Evolutionary conservation across 257 asterid species (phyloP).

Genomic region (Fraxinus pennsylvanica): DNA sequence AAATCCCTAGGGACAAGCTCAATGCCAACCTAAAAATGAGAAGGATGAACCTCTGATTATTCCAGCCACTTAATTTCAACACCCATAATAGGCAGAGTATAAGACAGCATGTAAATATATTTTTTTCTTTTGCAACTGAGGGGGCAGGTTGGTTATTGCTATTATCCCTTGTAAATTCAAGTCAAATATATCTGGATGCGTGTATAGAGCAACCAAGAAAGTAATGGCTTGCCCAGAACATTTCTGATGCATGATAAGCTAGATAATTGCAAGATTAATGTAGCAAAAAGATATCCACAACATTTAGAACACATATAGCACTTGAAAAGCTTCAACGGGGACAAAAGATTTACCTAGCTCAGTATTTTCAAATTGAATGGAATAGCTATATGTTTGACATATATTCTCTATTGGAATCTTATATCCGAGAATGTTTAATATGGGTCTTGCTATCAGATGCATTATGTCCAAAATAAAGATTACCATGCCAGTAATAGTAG

Average conservation of each 20-base stretch:
- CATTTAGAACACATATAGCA: neutral
- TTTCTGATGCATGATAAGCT: neutral
- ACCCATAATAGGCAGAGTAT: neutral
- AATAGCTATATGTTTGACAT: neutral
- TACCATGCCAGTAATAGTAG: neutral
- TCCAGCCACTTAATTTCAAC: neutral
- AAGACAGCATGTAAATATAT: neutral
- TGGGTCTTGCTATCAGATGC: neutral
- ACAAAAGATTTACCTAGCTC: neutral
- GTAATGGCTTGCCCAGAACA: neutral
- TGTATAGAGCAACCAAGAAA: slow-evolving; percentile 6
- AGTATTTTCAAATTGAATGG: neutral
- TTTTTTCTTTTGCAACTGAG: slow-evolving; percentile 2
- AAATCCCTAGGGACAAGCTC: slow-evolving; percentile 92
- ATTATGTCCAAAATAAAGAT: neutral
- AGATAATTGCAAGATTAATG: neutral
- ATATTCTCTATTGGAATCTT: neutral
- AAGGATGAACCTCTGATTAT: slow-evolving; percentile 8
- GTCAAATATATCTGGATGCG: neutral
- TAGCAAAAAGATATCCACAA: neutral
- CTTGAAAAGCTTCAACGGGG: neutral
- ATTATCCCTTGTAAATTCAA: neutral
- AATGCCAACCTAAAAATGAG: slow-evolving; percentile 69
- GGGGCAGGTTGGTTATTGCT: neutral
- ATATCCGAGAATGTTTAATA: neutral